Evolutionary conservation across 2,329 filamentous ascomycete species (phyloP), one percentile per base, ranked within the genome.

Genomic region (Aspergillus sp.): DNA sequence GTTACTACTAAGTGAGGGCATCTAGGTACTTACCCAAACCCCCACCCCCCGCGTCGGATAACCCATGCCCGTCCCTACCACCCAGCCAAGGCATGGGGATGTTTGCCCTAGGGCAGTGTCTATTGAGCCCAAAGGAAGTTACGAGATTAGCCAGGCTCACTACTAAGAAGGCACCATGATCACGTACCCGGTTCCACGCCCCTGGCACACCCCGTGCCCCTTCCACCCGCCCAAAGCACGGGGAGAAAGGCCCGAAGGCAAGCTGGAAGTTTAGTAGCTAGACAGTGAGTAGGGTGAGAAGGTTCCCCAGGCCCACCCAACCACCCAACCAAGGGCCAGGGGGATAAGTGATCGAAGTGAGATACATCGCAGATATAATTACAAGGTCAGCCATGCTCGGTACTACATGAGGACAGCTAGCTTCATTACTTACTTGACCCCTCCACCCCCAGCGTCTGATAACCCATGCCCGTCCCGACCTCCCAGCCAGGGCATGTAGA

Each of bases 31-130:
- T 41, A 44, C 23, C 31, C 33, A 43, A 11, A 31, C 55, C 41
- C 27, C 19, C 15, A 52, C 48, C n/a, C 41, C 25, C 25, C 14
- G n/a, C 40, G 21, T 35, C 41, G n/a, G 37, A 54, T 47, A 49
- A 47, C 59, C 57, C 57, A 58, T 43, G 59, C 57, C 61, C 59
- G 31, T 58, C 61, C 59, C 57, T 55, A 52, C 59, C 60, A 53
- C 57, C 60, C 54, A 40, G 15, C 51, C 60, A 52, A 27, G 39
- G 51, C 57, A 54, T 58, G 52, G 37, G 27, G 27, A 31, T 3
- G 9, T 31, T 31, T 9, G 27, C 27, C 27, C 27, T 8, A 31
- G 4, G 27, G 27, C 27, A 31, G 27, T 31, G 27, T 31, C 27
- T 31, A 31, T 31, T 31, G 9, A 31, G 27, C 27, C 27, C 27